These are phyloP conservation scores for Aaosphaeria pasadenensis DNA, from an alignment of 2,329 filamentous ascomycete species.

Conservation along the genomic window DNA sequence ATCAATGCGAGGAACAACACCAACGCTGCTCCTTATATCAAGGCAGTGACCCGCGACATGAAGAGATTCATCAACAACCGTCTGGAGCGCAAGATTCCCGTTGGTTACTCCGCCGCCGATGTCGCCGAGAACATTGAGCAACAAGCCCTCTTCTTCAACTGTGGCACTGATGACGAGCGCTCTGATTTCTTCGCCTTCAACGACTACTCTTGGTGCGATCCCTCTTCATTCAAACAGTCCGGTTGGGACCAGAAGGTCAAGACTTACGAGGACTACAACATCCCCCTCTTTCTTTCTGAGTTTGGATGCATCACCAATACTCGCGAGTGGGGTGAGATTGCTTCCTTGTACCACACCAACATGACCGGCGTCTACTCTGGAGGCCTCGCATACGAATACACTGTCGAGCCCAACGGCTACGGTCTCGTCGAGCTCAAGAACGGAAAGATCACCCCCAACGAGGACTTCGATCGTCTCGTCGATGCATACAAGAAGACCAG, in stretches of 20 bases:
- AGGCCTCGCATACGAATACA: slow-evolving; percentile 94
- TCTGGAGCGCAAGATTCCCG: slow-evolving; percentile 64
- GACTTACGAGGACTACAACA: slow-evolving; percentile 34
- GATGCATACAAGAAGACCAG: slow-evolving; percentile 48
- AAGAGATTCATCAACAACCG: slow-evolving; percentile 76
- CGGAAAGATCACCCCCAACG: slow-evolving; percentile 53
- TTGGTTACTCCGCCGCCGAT: slow-evolving; percentile 82
- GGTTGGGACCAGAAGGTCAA: slow-evolving; percentile 65
- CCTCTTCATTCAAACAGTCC: slow-evolving; percentile 62
- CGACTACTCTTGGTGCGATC: slow-evolving; percentile 72
- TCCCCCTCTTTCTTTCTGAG: slow-evolving; percentile 79
- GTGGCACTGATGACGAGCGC: slow-evolving; percentile 77
- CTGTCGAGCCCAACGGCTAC: slow-evolving; percentile 61
- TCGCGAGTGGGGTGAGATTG: slow-evolving; percentile 77
- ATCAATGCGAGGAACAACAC: slow-evolving; percentile 65
- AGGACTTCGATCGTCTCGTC: slow-evolving; percentile 62
- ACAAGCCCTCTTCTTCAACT: slow-evolving; percentile 91
- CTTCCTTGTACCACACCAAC: slow-evolving; percentile 71
- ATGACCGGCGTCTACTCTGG: slow-evolving; percentile 94
- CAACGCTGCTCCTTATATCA: slow-evolving; percentile 65
- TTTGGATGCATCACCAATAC: slow-evolving; percentile 84
- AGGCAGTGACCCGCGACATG: slow-evolving; percentile 74
- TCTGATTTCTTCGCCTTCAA: slow-evolving; percentile 89
- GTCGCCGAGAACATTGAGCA: slow-evolving; percentile 80
- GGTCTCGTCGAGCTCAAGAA: slow-evolving; percentile 70